Evolutionary conservation across 108 stramenopile species (phyloP).

Genomic region (Pseudonitzschia multiseries): DNA sequence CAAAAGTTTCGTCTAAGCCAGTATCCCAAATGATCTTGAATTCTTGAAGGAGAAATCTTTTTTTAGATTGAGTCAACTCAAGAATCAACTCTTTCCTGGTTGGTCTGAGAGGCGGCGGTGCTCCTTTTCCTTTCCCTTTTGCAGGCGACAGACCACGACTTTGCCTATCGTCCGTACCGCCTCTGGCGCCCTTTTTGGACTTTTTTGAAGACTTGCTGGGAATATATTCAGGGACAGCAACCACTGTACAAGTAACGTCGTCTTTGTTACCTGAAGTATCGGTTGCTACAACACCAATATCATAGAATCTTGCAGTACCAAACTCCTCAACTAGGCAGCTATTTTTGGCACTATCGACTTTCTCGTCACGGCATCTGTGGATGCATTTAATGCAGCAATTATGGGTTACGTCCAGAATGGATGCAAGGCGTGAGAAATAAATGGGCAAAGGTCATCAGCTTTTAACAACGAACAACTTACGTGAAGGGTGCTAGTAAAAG

Average conservation of each 20-base stretch:
- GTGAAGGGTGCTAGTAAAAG: conserved; percentile 7
- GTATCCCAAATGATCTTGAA: neutral
- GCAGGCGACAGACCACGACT: neutral
- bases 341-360: neutral
- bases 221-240: neutral
- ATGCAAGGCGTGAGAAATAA: too few relatives aligned
- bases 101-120: neutral
- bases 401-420: too few relatives aligned
- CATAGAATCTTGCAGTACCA: neutral
- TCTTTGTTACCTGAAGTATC: neutral
- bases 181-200: neutral
- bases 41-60: neutral
- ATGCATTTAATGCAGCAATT: too few relatives aligned
- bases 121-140: neutral
- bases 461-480: neutral
- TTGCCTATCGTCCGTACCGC: neutral
- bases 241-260: neutral
- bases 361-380: neutral
- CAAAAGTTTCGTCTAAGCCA: neutral
- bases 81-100: neutral
- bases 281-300: conserved; percentile 4
- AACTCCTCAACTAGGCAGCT: neutral
- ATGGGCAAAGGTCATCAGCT: neutral
- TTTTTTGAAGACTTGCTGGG: neutral
- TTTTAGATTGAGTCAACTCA: neutral